Evolutionary conservation across 2,329 filamentous ascomycete genomes (phyloP), one percentile per base, ranked within the genome.

Genomic region (Pestalotiopsis fici): DNA sequence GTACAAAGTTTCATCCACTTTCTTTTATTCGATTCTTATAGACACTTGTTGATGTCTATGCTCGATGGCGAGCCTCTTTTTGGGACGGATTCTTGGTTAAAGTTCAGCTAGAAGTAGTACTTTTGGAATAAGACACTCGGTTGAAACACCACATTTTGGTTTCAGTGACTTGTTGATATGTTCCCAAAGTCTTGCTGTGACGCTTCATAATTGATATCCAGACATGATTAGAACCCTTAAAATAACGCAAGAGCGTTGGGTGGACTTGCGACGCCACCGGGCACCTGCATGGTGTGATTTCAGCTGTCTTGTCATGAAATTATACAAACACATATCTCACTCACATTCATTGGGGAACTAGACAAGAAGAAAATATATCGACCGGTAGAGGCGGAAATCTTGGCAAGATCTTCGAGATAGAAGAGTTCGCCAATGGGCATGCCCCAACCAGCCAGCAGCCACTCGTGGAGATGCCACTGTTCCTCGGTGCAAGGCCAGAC

Each of bases 401-500:
- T 55, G 21, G 65, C 28, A 15, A 73, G 56, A 37, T 67, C 60
- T 60, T 73, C 69, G 12, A 73, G 57, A 25, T 72, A 67, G 59
- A 68, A 73, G 7, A 72, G 65, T 63, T 72, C 71, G 18, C 71
- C 71, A 27, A 72, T 72, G 9, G 71, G 70, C 67, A 70, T 70
- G 6, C 71, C 70, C 69, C 70, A 73, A 7, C 69, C 68, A 4
- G 68, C 68, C 15, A 73, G 67, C 9, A 72, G 47, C 60, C 63
- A 71, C 59, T 71, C 66, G 60, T 73, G 71, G 18, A 77, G 35
- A 47, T 71, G 69, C 70, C 68, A 75, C 1, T 73, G 69, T 1
- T 21, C 21, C 2, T 74, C 65, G 2, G 69, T 70, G 18, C 71
- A 74, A 0, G 82, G 81, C 47, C 77, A 70, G 57, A 79, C 77